Evolutionary conservation across 306 rosid genomes (phyloP), one percentile per base, ranked within the genome.

Genomic region (Alnus glutinosa): DNA sequence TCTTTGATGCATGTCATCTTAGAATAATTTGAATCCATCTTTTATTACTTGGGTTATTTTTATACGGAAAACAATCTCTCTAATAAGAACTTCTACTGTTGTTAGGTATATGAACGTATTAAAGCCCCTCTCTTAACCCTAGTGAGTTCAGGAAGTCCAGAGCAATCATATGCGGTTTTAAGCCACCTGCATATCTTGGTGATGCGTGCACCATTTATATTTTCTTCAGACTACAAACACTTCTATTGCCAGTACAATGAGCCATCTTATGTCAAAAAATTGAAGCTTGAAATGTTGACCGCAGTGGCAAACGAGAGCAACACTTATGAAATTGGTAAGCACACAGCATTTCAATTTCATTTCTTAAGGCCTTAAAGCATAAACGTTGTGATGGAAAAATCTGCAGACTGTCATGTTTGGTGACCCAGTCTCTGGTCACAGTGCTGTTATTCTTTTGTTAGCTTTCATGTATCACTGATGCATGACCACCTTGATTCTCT

Each of bases 131-230:
- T 93, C 57, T 80, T 96, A 77, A 96, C 99, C 79, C 89, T 90
- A 81, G 98, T 96, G 91, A 93, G 99, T 78, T 93, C 98, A 28
- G 99, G 99, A 88, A 96, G 99, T 89, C 96, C 98, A 28, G 98
- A 96, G 81, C 99, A 91, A 87, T 96, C 99, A 63, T 96, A 93
- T 83, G 99, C 98, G 7, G 92, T 96, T 89, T 84, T 96, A 80
- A 93, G 98, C 74, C 99, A 96, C 86, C 87, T 96, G 83, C 99
- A 96, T 89, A 89, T 96, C 80, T 87, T 96, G 92, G 99, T 96
- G 89, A 88, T 91, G 93, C 99, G 99, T 80, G 98, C 99, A 67
- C 98, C 99, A 73, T 96, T 78, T 87, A 88, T 96, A 89, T 96
- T 96, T 90, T 87, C 98, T 61, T 73, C 89, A 19, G 99, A 96